Base-by-base conservation (phyloP, 1,139 yeast species). In the Geotrichum histeridarum region DNA sequence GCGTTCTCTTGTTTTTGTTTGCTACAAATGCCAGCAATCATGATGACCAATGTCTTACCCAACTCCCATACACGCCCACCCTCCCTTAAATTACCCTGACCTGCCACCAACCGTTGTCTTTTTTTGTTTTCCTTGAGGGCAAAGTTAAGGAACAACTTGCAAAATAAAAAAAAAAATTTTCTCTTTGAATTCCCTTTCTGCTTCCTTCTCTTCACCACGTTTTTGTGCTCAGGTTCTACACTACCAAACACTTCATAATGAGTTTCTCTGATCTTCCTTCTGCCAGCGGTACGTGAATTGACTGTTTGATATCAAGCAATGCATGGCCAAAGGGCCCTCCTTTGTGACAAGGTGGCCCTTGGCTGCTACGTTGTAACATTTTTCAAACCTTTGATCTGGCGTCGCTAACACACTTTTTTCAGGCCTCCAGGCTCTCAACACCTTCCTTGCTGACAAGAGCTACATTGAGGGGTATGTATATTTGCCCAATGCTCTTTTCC, bases 391-490 rank as follows among this genome's bases (percentile, higher is more conserved):
- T 11, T 14, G n/a, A 14, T 8, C 31, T 33, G 27, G 11, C 37
- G 30, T 35, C 52, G 39, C 35, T 48, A 51, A 46, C 27, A 31
- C n/a, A 22, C 39, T 50, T 46, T 39, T n/a, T 46, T 8, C 50
- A 77, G 79, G 97, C 73, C 77, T 91, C 73, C 78, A 86, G 75
- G 79, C 89, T 73, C 86, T 91, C 74, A 84, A 90, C 87, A 80
- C 80, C 68, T 84, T 81, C 81, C 84, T 91, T 77, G 88, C 85
- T 75, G 91, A 86, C 77, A 87, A 89, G 81, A 86, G 95, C 64
- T 90, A 89, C 86, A 72, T 90, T 69, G 93, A 87, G 73, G 96
- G 96, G 95, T 88, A 85, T 74, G 95, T 80, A 53, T 22, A 22
- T 3, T 15, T 9, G 12, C 42, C 14, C 12, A n/a, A 22, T 22